Evolutionary conservation across 2,329 filamentous ascomycete species (phyloP).

Genomic region (Thyridium curvatum): DNA sequence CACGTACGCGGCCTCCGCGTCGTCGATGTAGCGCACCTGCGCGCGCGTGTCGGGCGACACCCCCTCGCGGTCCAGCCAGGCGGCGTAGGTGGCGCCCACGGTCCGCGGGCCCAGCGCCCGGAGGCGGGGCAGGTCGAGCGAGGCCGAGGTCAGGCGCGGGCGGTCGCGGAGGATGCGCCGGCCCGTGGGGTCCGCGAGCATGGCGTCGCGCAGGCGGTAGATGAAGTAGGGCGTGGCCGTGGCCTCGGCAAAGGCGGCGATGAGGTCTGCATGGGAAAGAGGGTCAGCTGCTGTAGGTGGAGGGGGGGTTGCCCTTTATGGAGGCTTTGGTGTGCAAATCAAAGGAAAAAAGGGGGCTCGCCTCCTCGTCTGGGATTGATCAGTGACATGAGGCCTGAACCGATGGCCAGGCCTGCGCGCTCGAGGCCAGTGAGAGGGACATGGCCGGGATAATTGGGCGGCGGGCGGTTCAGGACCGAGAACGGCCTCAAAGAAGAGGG

Average conservation of each 20-base stretch:
- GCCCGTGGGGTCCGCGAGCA: slow-evolving; percentile 79
- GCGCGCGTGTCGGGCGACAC: slow-evolving; percentile 87
- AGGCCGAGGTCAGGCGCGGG: slow-evolving; percentile 78
- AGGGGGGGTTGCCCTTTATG: too few species aligned
- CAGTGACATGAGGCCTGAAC: slow-evolving; percentile 56
- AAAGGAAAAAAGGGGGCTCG: slow-evolving; percentile 22
- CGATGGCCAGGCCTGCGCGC: slow-evolving; percentile 62
- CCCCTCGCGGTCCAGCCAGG: slow-evolving; percentile 90
- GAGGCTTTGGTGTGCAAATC: too few species aligned
- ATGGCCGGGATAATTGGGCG: slow-evolving; percentile 86
- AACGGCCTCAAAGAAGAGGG: slow-evolving; percentile 37
- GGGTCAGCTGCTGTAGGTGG: too few species aligned
- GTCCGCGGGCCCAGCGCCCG: slow-evolving; percentile 65
- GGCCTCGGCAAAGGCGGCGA: slow-evolving; percentile 88
- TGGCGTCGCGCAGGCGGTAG: slow-evolving; percentile 80
- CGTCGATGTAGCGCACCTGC: slow-evolving; percentile 81
- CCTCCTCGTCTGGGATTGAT: slow-evolving; percentile 76
- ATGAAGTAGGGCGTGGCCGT: slow-evolving; percentile 96
- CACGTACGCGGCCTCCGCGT: slow-evolving; percentile 94
- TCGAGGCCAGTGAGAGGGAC: slow-evolving; percentile 78
- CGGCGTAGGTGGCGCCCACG: slow-evolving; percentile 76
- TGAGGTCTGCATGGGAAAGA: slow-evolving; percentile 59
- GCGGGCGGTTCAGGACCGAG: slow-evolving; percentile 78
- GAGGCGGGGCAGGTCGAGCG: slow-evolving; percentile 59
- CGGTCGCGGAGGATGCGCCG: slow-evolving; percentile 86